Evolutionary conservation across 1,139 yeast genomes (phyloP).

Genomic region (Blastobotrys apis): DNA sequence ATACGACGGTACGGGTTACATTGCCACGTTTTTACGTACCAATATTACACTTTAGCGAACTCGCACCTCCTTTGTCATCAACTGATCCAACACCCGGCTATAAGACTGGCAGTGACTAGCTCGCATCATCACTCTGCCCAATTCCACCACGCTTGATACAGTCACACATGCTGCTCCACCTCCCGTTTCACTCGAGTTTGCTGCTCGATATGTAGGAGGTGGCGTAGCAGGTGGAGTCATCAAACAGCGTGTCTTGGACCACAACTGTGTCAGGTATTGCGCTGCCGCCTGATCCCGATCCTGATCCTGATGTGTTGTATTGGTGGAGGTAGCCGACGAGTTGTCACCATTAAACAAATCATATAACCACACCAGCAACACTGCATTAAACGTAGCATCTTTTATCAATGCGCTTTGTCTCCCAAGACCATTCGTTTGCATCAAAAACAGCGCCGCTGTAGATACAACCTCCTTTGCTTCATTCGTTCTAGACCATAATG

Average conservation of each 20-base stretch:
- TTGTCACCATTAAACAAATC: slow-evolving; percentile 15
- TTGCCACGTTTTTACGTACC: too few relatives aligned
- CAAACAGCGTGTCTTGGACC: background rate
- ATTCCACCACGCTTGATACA: background rate
- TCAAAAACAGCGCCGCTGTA: slow-evolving; percentile 27
- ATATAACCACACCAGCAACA: slow-evolving; percentile 29
- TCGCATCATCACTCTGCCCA: background rate
- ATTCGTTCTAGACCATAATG: slow-evolving; percentile 27
- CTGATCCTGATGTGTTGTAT: background rate
- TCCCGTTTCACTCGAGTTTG: background rate
- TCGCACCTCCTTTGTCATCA: background rate
- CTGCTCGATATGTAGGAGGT: background rate
- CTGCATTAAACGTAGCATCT: slow-evolving; percentile 28
- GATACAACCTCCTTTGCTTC: slow-evolving; percentile 30
- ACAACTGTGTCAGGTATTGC: background rate
- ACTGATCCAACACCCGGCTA: background rate
- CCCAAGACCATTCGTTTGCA: slow-evolving; percentile 5
- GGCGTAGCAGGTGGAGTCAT: slow-evolving; percentile 5
- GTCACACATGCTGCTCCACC: background rate
- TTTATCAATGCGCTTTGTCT: background rate
- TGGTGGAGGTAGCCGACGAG: background rate
- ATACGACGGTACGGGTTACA: too few relatives aligned
- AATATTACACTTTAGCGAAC: too few relatives aligned
- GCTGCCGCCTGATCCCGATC: background rate
- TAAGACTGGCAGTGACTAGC: background rate